A percentile compares a stretch with the other conserved stretches of the same genome.
Conservation (phyloP, 2,329 filamentous ascomycete genomes). For the Berkeleyomyces rouxiae region DNA sequence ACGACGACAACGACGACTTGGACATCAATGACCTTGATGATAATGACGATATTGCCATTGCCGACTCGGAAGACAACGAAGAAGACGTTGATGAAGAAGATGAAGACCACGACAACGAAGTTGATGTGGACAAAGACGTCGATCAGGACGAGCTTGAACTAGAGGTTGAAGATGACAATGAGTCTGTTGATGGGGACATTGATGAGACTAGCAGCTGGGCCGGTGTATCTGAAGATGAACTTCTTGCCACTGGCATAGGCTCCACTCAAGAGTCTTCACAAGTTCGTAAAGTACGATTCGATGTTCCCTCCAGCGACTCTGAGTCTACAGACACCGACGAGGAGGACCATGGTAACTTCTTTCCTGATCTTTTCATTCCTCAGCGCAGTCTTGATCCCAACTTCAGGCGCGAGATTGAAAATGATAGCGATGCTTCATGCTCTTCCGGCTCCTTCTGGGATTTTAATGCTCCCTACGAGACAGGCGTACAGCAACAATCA, state of each 20-base stretch:
- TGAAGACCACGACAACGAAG: conserved; percentile 19
- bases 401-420: conserved; percentile 58
- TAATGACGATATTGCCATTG: conserved; percentile 20
- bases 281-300: conserved; percentile 58
- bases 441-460: conserved; percentile 48
- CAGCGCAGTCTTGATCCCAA: conserved; percentile 56
- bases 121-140: conserved; percentile 22
- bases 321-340: conserved; percentile 43
- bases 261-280: conserved; percentile 27
- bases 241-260: conserved; percentile 26
- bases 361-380: conserved; percentile 63
- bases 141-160: conserved; percentile 18
- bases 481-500: conserved; percentile 25
- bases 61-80: not conserved
- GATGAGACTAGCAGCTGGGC: conserved; percentile 10
- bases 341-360: conserved; percentile 42
- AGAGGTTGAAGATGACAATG: not conserved
- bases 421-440: conserved; percentile 42
- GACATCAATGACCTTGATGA: conserved; percentile 21
- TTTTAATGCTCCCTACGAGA: conserved; percentile 29
- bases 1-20: conserved; percentile 25
- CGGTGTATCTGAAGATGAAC: conserved; percentile 5
- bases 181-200: conserved; percentile 9
- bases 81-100: not conserved
- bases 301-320: conserved; percentile 46